A percentile compares a stretch with the other conserved stretches of the same genome.
phyloP scores from a whole-genome alignment of 164 flowering plant species.

The Vitis rupestris region DNA sequence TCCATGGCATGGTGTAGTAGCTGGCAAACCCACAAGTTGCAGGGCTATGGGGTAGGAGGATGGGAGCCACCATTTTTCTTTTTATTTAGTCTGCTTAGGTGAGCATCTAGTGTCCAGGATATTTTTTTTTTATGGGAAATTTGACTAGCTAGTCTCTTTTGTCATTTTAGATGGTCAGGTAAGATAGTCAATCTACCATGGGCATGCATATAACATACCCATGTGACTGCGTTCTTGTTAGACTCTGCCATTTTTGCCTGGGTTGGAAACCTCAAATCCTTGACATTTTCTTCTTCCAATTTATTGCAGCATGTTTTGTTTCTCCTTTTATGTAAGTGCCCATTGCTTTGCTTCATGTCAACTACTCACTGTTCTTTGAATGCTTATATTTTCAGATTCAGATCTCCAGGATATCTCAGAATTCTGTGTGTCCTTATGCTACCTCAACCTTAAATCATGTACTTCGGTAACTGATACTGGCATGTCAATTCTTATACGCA shows the following conservation, averaged over 20 bases:
- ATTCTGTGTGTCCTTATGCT: slow-evolving; percentile 39
- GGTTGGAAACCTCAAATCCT: too few species aligned
- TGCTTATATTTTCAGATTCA: slow-evolving; percentile 42
- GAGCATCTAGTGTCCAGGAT: neutral
- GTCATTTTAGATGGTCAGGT: neutral
- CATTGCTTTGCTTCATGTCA: neutral
- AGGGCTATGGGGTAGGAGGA: neutral
- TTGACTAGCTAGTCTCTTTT: neutral
- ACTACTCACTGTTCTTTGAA: slow-evolving; percentile 4
- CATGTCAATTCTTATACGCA: slow-evolving; percentile 48
- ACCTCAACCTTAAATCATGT: slow-evolving; percentile 69
- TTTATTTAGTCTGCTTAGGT: neutral
- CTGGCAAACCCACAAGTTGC: neutral
- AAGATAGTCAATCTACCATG: neutral
- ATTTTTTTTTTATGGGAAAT: neutral
- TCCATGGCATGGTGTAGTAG: neutral
- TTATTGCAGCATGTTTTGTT: neutral
- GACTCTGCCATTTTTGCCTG: neutral
- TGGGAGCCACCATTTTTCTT: neutral
- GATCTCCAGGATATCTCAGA: slow-evolving; percentile 49
- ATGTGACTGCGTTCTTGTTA: neutral
- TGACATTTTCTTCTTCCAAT: too few species aligned
- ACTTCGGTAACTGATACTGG: slow-evolving; percentile 60
- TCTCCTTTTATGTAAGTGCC: neutral
- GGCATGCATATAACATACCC: neutral